Conservation (phyloP, 2,329 filamentous ascomycete species). For the Botrytis medusae region DNA sequence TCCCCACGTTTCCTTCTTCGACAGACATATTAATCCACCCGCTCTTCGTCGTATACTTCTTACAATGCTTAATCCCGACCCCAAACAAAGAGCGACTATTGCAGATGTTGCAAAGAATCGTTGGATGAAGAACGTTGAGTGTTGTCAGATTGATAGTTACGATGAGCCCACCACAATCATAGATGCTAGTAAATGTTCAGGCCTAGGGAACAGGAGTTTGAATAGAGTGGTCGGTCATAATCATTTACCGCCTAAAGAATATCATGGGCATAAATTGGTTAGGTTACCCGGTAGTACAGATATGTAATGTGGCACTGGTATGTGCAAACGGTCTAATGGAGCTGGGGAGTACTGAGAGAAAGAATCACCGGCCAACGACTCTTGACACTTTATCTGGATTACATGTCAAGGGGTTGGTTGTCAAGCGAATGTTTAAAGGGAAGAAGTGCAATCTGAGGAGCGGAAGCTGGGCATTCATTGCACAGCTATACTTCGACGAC, state of each 20-base stretch:
- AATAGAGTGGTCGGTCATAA: slow-evolving; percentile 44
- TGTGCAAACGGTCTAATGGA: background rate
- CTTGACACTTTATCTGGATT: background rate
- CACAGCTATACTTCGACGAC: background rate
- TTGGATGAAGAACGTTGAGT: slow-evolving; percentile 75
- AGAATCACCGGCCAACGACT: background rate
- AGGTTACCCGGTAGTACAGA: slow-evolving; percentile 35
- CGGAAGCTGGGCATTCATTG: background rate
- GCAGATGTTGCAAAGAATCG: slow-evolving; percentile 66
- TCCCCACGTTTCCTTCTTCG: slow-evolving; percentile 64
- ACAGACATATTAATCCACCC: slow-evolving; percentile 63
- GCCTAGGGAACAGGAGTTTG: slow-evolving; percentile 41
- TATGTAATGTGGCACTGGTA: slow-evolving; percentile 25
- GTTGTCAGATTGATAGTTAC: slow-evolving; percentile 72
- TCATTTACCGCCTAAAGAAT: slow-evolving; percentile 33
- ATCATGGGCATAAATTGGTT: slow-evolving; percentile 35
- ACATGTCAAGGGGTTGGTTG: background rate
- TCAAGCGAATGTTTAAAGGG: background rate
- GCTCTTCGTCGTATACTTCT: slow-evolving; percentile 70
- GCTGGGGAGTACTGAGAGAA: background rate
- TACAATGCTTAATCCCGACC: slow-evolving; percentile 80
- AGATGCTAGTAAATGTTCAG: slow-evolving; percentile 54
- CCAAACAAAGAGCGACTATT: slow-evolving; percentile 68
- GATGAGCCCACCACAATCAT: slow-evolving; percentile 60
- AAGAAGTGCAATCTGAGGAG: background rate